Base-by-base conservation (phyloP, 2,329 filamentous ascomycete genomes). In the Orbilia brochopaga region DNA sequence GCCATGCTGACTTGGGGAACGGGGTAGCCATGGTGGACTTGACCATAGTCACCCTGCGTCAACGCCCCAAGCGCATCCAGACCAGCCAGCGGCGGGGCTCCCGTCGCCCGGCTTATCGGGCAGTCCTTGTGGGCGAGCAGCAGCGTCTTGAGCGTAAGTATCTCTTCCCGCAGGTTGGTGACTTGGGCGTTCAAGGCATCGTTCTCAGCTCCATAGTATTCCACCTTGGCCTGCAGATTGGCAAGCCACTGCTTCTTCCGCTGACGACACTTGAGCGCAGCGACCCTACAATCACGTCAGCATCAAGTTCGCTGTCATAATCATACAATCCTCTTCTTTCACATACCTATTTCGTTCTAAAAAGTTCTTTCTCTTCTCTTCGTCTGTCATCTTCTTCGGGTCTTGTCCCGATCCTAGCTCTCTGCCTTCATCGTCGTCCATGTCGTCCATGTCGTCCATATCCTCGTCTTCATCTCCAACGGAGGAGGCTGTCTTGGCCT, bases 171-270 rank as follows among this genome's bases (percentile, higher is more conserved):
- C 4, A 97, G 82, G 75, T 90, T 87, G 1, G 89, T 89, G 67
- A 97, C 92, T 74, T 94, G 93, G 1, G 88, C 84, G 17, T 88
- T 90, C 35, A 99, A 84, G 1, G 87, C 87, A 78, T 99, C 94
- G 74, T 97, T 97, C 80, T 99, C 94, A 0, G 85, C 88, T 74
- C 89, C 92, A 78, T 92, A 97, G 75, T 96, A 84, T 79, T 99
- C 94, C 15, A 97, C 93, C 80, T 97, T 97, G 63, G 87, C 86
- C 79, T 99, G 94, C 0, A 99, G 84, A 76, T 96, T 97, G 32
- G 90, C 90, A 66, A 97, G 85, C 94, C 94, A 99, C 79, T 97
- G 94, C 84, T 99, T 99, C 84, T 99, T 99, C 19, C 94, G 87
- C 80, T 99, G 94, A 73, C 94, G 89, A 80, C 94, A 99, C 79